Evolutionary conservation across 495 filamentous ascomycete genomes (phyloP).

Genomic region (Hypoxylon cercidicola): DNA sequence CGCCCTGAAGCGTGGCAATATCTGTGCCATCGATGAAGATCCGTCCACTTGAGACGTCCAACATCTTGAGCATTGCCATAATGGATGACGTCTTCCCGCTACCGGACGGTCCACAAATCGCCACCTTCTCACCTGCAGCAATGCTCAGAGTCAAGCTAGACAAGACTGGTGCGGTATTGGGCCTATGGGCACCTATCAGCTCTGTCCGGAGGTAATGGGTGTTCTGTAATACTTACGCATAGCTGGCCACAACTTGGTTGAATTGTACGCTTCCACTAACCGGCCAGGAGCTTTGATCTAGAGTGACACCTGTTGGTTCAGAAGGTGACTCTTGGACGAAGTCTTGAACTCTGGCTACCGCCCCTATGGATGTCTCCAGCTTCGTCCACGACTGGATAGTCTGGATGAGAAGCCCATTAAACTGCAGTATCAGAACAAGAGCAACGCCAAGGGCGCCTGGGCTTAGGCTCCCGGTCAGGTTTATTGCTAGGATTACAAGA

Average conservation of each 20-base stretch:
- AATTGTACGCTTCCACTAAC: no score
- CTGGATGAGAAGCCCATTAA: conserved; percentile 33
- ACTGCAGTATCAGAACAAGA: conserved; percentile 40
- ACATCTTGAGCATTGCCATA: conserved; percentile 40
- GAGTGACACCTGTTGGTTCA: no score
- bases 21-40: conserved; percentile 56
- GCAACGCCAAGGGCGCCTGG: neutral
- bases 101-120: conserved; percentile 57
- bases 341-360: conserved; percentile 55
- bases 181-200: conserved; percentile 5
- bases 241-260: no score
- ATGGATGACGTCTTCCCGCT: conserved; percentile 51
- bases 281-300: no score
- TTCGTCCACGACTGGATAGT: conserved; percentile 51
- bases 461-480: neutral
- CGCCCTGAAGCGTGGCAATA: conserved; percentile 39
- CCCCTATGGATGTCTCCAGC: conserved; percentile 64
- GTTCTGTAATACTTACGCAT: no score
- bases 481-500: neutral
- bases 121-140: conserved; percentile 52
- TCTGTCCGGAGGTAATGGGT: no score
- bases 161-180: conserved; percentile 9
- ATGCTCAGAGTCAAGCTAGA: conserved; percentile 34
- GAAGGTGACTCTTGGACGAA: conserved; percentile 43
- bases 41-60: conserved; percentile 45